These are phyloP conservation scores for Picocystis sp. DNA, from an alignment of 163 green algal genomes.

Conservation along the genomic window DNA sequence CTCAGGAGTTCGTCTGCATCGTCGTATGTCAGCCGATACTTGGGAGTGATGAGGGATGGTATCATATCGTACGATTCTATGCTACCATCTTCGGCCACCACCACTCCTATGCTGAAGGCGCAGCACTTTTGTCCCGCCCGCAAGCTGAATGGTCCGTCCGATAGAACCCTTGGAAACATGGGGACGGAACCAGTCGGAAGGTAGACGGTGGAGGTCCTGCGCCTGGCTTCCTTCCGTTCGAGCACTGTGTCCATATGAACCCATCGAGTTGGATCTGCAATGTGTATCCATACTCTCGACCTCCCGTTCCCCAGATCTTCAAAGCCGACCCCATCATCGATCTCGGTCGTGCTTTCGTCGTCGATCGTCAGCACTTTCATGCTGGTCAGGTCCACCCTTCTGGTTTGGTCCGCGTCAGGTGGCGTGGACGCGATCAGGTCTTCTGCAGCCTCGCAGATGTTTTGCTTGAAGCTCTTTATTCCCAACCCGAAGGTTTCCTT, in stretches of 20 bases:
- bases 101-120: conserved; percentile 16
- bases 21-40: conserved; percentile 47
- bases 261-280: conserved; percentile 78
- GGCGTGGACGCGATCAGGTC: conserved; percentile 26
- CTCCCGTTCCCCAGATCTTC: conserved; percentile 5
- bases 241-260: conserved; percentile 23
- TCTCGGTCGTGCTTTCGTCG: conserved; percentile 54
- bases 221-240: conserved; percentile 33
- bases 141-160: conserved; percentile 63
- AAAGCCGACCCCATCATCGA: neutral
- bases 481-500: conserved; percentile 5
- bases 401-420: conserved; percentile 33
- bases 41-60: conserved; percentile 23
- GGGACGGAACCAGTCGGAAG: conserved; percentile 52
- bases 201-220: conserved; percentile 55
- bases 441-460: conserved; percentile 16
- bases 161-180: conserved; percentile 73
- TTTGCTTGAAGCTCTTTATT: conserved; percentile 7
- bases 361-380: conserved; percentile 59
- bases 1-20: conserved; percentile 34
- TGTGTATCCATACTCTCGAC: conserved; percentile 63
- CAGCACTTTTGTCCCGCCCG: conserved; percentile 12
- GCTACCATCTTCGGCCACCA: conserved; percentile 10
- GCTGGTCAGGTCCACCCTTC: conserved; percentile 47
- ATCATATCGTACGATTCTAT: conserved; percentile 22